These are phyloP conservation scores for Colletotrichum sidae DNA, from an alignment of 2,329 filamentous ascomycete genomes.

Conservation along the genomic window DNA sequence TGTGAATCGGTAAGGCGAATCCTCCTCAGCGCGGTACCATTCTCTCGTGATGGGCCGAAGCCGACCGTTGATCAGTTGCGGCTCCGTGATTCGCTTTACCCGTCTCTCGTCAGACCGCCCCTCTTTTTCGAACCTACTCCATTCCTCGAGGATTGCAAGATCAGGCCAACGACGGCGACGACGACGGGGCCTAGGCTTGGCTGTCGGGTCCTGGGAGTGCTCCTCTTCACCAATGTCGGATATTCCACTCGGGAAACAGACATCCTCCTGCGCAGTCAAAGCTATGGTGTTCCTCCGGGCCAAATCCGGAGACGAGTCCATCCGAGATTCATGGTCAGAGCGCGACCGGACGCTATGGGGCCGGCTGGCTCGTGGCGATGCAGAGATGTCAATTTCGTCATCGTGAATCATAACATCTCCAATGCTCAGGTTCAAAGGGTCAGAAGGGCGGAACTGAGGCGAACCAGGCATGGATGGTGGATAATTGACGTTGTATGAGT, in stretches of 20 bases:
- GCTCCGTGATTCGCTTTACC: slow-evolving; percentile 93
- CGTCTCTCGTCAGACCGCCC: slow-evolving; percentile 83
- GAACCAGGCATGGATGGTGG: slow-evolving; percentile 76
- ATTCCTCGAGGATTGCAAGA: slow-evolving; percentile 84
- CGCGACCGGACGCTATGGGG: slow-evolving; percentile 46
- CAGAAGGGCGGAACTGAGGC: slow-evolving; percentile 62
- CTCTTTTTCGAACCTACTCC: slow-evolving; percentile 91
- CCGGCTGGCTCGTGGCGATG: slow-evolving; percentile 43
- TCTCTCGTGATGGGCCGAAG: slow-evolving; percentile 81
- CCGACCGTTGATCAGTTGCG: slow-evolving; percentile 89
- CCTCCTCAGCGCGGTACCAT: slow-evolving; percentile 91
- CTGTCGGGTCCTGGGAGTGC: slow-evolving; percentile 54
- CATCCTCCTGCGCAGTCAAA: slow-evolving; percentile 82
- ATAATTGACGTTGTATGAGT: slow-evolving; percentile 74
- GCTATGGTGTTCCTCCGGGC: slow-evolving; percentile 66
- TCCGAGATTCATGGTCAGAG: slow-evolving; percentile 43
- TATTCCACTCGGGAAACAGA: slow-evolving; percentile 87
- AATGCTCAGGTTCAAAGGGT: slow-evolving; percentile 67
- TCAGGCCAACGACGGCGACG: slow-evolving; percentile 87
- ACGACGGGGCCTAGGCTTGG: slow-evolving; percentile 45
- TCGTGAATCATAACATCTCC: slow-evolving; percentile 79
- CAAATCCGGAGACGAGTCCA: slow-evolving; percentile 42
- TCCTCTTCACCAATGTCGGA: slow-evolving; percentile 88
- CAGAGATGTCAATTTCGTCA: slow-evolving; percentile 60
- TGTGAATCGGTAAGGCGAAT: slow-evolving; percentile 93